Percentiles rank a stretch among this genome's conserved stretches.
phyloP scores from a whole-genome alignment of 176 grass and related monocot genomes.

The Sorghum bicolor region DNA sequence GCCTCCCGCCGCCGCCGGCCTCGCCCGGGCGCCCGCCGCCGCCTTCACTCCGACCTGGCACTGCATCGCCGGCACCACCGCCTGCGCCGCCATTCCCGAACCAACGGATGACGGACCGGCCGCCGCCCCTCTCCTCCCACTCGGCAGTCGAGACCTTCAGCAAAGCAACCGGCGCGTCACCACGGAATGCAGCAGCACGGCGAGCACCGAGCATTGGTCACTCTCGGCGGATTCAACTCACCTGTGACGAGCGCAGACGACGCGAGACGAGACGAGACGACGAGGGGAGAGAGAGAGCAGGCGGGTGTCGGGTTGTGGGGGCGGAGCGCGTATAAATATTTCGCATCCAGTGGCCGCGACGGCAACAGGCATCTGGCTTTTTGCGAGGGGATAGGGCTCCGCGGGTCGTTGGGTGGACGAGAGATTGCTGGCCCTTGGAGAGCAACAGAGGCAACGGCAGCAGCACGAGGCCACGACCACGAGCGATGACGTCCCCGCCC shows the following conservation, averaged over 20 bases:
- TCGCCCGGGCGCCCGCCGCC: constrained; percentile 34
- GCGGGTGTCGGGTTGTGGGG: neutral
- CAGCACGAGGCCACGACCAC: too few relatives aligned
- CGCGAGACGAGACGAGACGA: neutral
- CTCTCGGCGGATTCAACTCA: neutral
- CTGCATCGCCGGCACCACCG: constrained; percentile 79
- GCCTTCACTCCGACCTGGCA: constrained; percentile 51
- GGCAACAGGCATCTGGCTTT: constrained; percentile 32
- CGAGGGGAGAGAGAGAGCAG: neutral
- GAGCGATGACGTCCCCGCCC: too few relatives aligned
- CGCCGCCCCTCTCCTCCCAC: neutral
- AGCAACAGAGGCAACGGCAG: neutral
- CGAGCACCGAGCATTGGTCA: neutral
- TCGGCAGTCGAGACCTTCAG: constrained; percentile 28
- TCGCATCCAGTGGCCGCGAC: constrained; percentile 23
- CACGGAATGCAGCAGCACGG: neutral
- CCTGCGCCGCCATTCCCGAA: constrained; percentile 79
- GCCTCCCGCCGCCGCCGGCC: constrained; percentile 17
- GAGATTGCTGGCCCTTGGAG: constrained; percentile 39
- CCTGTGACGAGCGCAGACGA: neutral
- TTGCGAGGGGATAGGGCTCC: constrained; percentile 76
- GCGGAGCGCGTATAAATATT: constrained; percentile 28
- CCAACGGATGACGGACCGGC: neutral
- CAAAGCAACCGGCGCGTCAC: neutral
- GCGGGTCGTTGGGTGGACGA: constrained; percentile 63